Evolutionary conservation across 805 yeast species (phyloP).

Genomic region (Tetrapisispora taiwanensis): DNA sequence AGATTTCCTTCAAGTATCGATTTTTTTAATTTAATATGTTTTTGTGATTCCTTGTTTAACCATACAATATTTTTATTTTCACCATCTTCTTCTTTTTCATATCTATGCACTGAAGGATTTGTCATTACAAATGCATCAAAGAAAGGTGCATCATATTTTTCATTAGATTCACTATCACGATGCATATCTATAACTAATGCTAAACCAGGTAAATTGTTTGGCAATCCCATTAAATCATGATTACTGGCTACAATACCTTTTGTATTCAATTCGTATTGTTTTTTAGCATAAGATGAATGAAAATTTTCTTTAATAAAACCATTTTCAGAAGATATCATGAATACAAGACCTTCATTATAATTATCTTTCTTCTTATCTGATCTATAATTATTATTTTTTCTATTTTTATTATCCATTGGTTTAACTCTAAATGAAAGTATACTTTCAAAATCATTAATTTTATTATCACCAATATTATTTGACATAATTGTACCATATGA

Average conservation of each 20-base stretch:
- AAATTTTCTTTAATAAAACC: constrained; percentile 18
- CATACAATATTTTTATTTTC: constrained; percentile 10
- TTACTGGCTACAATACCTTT: constrained; percentile 19
- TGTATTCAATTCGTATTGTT: constrained; percentile 22
- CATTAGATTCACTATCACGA: constrained; percentile 4
- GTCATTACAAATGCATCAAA: constrained; percentile 16
- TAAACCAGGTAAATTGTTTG: constrained; percentile 24
- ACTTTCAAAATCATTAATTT: constrained; percentile 25
- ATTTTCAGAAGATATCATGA: constrained; percentile 23
- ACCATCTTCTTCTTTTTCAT: constrained; percentile 20
- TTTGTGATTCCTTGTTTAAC: constrained; percentile 7
- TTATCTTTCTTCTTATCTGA: background rate
- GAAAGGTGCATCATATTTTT: constrained; percentile 17
- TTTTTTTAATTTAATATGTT: constrained; percentile 14
- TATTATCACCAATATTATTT: constrained; percentile 27
- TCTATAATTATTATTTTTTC: background rate
- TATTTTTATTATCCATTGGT: constrained; percentile 1
- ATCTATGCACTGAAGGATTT: constrained; percentile 17
- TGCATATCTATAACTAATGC: constrained; percentile 21
- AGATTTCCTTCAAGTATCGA: constrained; percentile 10
- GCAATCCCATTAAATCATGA: constrained; percentile 25
- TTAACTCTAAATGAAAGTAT: constrained; percentile 13
- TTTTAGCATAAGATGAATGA: constrained; percentile 19
- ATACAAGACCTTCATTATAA: constrained; percentile 23
- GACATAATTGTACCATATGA: constrained; percentile 21